Percentiles rank a stretch among this genome's conserved stretches.
Conservation (phyloP, 495 filamentous ascomycete species). For the Hyaloscypha hepaticicola region DNA sequence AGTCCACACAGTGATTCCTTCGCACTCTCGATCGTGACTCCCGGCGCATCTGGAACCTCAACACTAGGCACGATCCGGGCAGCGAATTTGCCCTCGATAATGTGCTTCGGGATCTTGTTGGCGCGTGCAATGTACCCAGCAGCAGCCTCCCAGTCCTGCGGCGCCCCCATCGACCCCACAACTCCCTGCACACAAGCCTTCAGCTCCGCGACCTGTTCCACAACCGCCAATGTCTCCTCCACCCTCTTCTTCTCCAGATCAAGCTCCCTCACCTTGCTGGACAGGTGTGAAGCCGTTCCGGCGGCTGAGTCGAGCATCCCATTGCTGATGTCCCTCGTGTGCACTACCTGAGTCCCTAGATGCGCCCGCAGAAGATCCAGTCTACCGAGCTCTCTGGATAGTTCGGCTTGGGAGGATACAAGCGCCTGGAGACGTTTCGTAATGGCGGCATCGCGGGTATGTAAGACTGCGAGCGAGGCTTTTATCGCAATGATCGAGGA, state of each 20-base stretch:
- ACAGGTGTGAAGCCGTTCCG: constrained; percentile 82
- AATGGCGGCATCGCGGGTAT: constrained; percentile 70
- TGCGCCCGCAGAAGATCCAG: constrained; percentile 87
- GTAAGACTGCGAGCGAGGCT: constrained; percentile 68
- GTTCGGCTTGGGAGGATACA: constrained; percentile 75
- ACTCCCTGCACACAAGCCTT: constrained; percentile 97
- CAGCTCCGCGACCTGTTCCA: constrained; percentile 93
- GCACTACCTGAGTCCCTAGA: constrained; percentile 82
- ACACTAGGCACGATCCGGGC: constrained; percentile 91
- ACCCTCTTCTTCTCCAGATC: constrained; percentile 90
- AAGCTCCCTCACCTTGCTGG: constrained; percentile 76
- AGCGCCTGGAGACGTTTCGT: constrained; percentile 73
- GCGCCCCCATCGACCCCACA: constrained; percentile 90
- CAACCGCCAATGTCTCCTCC: constrained; percentile 83
- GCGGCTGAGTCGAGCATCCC: constrained; percentile 83
- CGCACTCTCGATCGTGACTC: constrained; percentile 81
- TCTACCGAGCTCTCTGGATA: constrained; percentile 79
- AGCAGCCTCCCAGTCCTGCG: constrained; percentile 98
- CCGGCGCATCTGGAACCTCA: constrained; percentile 89
- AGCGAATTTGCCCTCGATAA: constrained; percentile 83
- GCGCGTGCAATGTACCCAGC: constrained; percentile 86
- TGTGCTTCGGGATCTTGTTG: constrained; percentile 71
- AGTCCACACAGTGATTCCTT: constrained; percentile 83
- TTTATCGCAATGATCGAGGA: constrained; percentile 76
- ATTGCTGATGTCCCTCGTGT: constrained; percentile 80